These are phyloP conservation scores for Vicia villosa DNA, from an alignment of 306 rosid genomes.

Conservation along the genomic window DNA sequence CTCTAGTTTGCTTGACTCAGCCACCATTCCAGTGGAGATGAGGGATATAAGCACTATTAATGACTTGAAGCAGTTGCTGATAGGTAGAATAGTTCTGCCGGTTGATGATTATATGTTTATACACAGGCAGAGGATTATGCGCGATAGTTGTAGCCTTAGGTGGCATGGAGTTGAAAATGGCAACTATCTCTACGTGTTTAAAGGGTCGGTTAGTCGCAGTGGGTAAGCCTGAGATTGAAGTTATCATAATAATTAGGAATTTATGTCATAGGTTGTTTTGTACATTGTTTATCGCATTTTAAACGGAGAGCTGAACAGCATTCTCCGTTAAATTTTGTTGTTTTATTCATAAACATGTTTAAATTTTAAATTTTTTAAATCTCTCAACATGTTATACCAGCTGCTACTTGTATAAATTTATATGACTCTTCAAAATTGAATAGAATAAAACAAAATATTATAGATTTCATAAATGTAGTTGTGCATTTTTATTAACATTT, in stretches of 20 bases:
- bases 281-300: constrained; percentile 1
- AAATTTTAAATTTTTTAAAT: not conserved
- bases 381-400: not conserved
- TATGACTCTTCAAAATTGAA: not conserved
- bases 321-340: not conserved
- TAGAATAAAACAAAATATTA: not conserved
- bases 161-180: constrained; percentile 95
- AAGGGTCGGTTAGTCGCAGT: constrained; percentile 59
- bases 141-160: constrained; percentile 65
- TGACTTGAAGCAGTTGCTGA: constrained; percentile 63
- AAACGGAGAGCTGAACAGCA: not conserved
- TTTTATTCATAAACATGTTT: constrained; percentile 2
- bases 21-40: constrained; percentile 79
- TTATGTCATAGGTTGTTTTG: constrained; percentile 1
- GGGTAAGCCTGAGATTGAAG: constrained; percentile 38
- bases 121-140: constrained; percentile 91
- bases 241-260: not conserved
- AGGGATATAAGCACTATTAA: constrained; percentile 58
- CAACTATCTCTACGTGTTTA: constrained; percentile 71
- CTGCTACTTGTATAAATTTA: constrained; percentile 5
- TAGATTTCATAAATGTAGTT: not conserved
- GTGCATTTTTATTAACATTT: constrained; percentile 9
- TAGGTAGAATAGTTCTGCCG: constrained; percentile 62
- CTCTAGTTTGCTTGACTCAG: constrained; percentile 70
- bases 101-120: constrained; percentile 76